Percentiles rank a stretch among this genome's conserved stretches.
Evolutionary conservation across 2,329 filamentous ascomycete species (phyloP).

Genomic region (Didymella keratinophila): DNA sequence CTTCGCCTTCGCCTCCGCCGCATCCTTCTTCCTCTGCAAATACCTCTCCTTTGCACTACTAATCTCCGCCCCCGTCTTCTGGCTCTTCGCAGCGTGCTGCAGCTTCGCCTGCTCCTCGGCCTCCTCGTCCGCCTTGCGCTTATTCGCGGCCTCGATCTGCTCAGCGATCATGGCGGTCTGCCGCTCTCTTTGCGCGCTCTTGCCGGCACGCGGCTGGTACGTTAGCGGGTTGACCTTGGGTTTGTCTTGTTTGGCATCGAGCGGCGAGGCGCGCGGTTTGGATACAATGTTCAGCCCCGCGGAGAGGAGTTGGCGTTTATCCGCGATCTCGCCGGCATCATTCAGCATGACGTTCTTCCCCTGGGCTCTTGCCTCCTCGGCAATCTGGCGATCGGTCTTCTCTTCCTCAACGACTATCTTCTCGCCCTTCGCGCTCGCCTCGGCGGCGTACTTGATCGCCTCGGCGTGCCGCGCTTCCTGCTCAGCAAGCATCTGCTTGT

Average conservation of each 20-base stretch:
- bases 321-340: constrained; percentile 82
- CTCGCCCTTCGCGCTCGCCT: constrained; percentile 40
- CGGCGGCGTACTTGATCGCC: constrained; percentile 70
- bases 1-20: constrained; percentile 74
- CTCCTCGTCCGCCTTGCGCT: constrained; percentile 73
- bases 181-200: constrained; percentile 74
- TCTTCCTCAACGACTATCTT: constrained; percentile 45
- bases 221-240: constrained; percentile 36
- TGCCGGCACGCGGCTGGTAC: constrained; percentile 49
- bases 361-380: constrained; percentile 70
- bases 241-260: not conserved
- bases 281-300: constrained; percentile 77
- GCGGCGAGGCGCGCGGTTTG: constrained; percentile 58
- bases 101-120: constrained; percentile 70
- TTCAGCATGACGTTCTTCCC: constrained; percentile 73
- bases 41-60: constrained; percentile 82
- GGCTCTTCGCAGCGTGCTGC: constrained; percentile 74
- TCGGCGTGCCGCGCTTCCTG: constrained; percentile 75
- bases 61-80: constrained; percentile 79
- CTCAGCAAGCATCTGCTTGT: constrained; percentile 74
- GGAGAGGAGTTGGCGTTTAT: constrained; percentile 80
- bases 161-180: constrained; percentile 81
- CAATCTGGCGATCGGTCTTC: constrained; percentile 69
- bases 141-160: constrained; percentile 76
- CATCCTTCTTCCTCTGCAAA: constrained; percentile 76